These are phyloP conservation scores for Zoysia pacifica DNA, from an alignment of 176 grass and related monocot genomes.

Conservation along the genomic window DNA sequence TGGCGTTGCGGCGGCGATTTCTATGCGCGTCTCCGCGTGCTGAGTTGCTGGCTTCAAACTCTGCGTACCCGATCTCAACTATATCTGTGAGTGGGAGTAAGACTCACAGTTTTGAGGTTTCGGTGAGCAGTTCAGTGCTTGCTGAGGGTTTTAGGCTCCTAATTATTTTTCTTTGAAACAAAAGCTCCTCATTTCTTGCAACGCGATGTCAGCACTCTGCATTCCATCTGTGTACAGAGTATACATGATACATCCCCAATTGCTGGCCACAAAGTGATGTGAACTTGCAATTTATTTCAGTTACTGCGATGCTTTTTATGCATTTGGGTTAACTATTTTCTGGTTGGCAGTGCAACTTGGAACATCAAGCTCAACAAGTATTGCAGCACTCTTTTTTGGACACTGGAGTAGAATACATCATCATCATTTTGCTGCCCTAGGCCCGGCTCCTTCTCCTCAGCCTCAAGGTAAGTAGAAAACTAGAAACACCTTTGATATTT, in stretches of 20 bases:
- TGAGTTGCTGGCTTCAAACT: neutral
- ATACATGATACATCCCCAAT: conserved; percentile 3
- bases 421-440: conserved; percentile 37
- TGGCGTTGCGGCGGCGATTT: neutral
- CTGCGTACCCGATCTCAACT: neutral
- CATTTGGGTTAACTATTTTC: neutral
- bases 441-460: conserved; percentile 45
- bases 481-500: conserved; percentile 19
- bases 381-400: conserved; percentile 40
- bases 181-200: neutral
- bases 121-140: conserved; percentile 11
- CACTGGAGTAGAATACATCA: conserved; percentile 43
- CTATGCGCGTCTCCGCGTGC: neutral
- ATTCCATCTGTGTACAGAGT: neutral
- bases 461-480: conserved; percentile 52
- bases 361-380: conserved; percentile 51
- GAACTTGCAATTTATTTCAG: neutral
- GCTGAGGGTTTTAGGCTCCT: conserved; percentile 30
- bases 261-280: neutral
- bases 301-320: conserved; percentile 15
- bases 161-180: neutral
- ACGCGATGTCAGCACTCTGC: conserved; percentile 19
- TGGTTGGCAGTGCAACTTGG: conserved; percentile 40
- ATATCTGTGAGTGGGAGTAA: neutral
- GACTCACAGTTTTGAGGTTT: neutral